phyloP scores from a whole-genome alignment of 2,329 filamentous ascomycete genomes.

The Fusarium palustre region DNA sequence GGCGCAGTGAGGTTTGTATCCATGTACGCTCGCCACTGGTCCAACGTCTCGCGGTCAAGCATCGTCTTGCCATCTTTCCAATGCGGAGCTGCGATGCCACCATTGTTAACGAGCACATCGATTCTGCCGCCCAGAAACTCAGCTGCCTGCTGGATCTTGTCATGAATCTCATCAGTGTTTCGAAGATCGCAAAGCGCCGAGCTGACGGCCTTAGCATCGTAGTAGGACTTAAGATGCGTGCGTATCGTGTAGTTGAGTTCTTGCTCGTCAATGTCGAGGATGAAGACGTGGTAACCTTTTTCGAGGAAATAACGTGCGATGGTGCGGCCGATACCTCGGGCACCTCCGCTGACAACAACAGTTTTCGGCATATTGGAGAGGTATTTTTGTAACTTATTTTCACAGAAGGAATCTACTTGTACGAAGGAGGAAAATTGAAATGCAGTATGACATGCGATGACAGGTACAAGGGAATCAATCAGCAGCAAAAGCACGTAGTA shows the following conservation, averaged over 20 bases:
- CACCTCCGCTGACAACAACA: constrained; percentile 11
- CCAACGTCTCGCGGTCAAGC: constrained; percentile 7
- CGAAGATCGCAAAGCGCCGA: constrained; percentile 1
- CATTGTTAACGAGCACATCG: constrained; percentile 20
- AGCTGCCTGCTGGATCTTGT: constrained; percentile 14
- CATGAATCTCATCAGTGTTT: constrained; percentile 1
- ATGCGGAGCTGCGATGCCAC: constrained; percentile 16
- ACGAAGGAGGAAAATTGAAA: rapidly evolving
- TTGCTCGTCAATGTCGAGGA: constrained; percentile 20
- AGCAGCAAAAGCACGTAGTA: constrained; percentile 11
- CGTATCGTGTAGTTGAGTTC: constrained; percentile 12
- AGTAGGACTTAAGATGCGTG: constrained; percentile 17
- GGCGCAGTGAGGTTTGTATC: constrained; percentile 18
- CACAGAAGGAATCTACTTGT: rapidly evolving
- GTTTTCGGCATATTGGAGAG: background rate
- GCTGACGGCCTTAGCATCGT: background rate
- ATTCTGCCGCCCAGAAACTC: constrained; percentile 4
- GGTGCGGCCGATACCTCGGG: constrained; percentile 10
- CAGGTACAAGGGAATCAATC: background rate
- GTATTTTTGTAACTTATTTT: background rate
- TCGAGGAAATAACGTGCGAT: constrained; percentile 15
- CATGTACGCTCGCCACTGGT: constrained; percentile 8
- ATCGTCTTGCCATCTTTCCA: constrained; percentile 22
- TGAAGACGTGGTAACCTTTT: constrained; percentile 7
- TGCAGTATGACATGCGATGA: background rate